Percentiles rank a stretch among this genome's conserved stretches.
phyloP scores from a whole-genome alignment of 345 rosid genomes.

The Eucalyptus pauciflora region DNA sequence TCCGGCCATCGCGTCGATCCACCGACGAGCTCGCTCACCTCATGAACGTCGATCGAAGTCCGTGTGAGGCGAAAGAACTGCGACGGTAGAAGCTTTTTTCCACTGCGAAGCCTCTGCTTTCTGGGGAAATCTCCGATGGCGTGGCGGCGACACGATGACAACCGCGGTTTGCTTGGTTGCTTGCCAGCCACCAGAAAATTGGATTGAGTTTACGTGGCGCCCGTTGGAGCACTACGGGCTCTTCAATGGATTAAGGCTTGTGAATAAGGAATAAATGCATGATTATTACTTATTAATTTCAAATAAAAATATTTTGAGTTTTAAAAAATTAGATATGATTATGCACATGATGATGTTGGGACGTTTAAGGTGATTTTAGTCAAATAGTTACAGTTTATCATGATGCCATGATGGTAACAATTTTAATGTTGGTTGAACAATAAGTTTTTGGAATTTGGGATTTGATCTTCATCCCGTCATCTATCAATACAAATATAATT shows the following conservation, averaged over 20 bases:
- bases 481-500: neutral
- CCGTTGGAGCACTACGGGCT: neutral
- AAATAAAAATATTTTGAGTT: neutral
- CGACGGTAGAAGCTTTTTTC: neutral
- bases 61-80: neutral
- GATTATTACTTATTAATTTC: neutral
- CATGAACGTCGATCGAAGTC: neutral
- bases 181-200: neutral
- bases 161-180: neutral
- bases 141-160: neutral
- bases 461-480: neutral
- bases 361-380: neutral
- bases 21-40: neutral
- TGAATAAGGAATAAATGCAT: neutral
- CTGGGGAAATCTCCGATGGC: neutral
- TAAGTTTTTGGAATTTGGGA: neutral
- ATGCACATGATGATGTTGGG: neutral
- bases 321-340: neutral
- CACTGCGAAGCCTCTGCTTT: neutral
- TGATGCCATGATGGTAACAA: neutral
- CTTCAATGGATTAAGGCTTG: neutral
- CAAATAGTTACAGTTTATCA: neutral
- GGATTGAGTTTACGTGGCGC: neutral
- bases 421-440: neutral
- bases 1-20: neutral